Conservation (phyloP, 148 eudicot genomes). For the Rhododendron mucronatum region DNA sequence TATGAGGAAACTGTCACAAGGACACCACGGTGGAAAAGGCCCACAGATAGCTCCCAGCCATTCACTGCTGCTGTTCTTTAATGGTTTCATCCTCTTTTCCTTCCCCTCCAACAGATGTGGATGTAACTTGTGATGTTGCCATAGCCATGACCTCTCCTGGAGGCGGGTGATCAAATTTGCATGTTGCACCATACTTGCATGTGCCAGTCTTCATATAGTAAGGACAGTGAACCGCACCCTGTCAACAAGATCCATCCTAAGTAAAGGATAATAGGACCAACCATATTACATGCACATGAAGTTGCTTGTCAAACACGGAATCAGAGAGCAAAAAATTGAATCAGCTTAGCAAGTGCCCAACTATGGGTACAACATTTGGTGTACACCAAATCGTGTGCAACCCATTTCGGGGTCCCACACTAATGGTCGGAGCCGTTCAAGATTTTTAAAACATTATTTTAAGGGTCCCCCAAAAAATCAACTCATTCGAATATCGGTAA, state of each 20-base stretch:
- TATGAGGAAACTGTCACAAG: background rate
- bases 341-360: background rate
- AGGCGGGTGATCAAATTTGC: conserved; percentile 97
- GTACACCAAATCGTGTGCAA: background rate
- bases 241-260: conserved; percentile 8
- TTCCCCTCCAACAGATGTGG: conserved; percentile 18
- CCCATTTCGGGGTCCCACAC: background rate
- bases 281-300: background rate
- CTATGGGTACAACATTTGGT: no score
- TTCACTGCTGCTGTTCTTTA: conserved; percentile 15
- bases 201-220: conserved; percentile 95
- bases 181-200: conserved; percentile 74
- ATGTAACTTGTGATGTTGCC: conserved; percentile 29
- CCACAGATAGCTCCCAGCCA: background rate
- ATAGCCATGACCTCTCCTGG: conserved; percentile 81
- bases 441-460: no score
- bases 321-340: background rate
- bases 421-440: no score
- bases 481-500: background rate
- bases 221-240: conserved; percentile 75
- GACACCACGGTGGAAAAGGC: background rate
- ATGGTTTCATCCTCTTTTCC: conserved; percentile 17
- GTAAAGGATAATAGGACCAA: background rate
- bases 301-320: background rate
- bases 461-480: no score